Evolutionary conservation across 345 rosid genomes (phyloP), one percentile per base, ranked within the genome.

Genomic region (Schrenkiella parvula): DNA sequence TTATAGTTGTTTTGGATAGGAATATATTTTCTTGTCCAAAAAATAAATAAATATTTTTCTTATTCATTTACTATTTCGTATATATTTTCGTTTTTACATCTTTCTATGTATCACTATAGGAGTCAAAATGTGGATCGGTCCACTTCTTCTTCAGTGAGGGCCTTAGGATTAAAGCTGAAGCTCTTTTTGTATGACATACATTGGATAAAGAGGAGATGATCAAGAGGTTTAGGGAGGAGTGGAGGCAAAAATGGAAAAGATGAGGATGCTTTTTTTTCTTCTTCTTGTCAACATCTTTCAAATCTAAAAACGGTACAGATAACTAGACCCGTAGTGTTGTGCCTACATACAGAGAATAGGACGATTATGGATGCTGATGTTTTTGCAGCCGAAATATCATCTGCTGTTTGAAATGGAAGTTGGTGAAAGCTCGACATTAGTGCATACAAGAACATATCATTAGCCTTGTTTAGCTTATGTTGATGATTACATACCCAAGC

Each of bases 391-490:
- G 5, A 86, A 88, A 82, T 93, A 82, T 83, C 97, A 93, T 84
- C 90, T 93, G 18, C 82, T 93, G 47, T 72, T 90, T 78, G 92
- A 83, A 74, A 93, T 93, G 92, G 98, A 93, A 86, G 92, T 93
- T 37, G 74, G 84, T 28, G 87, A 89, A 60, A 61, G 66, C 42
- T 85, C 98, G 14, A 89, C 96, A 52, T 83, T 93, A 61, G 97
- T 90, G 58, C 88, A 89, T 51, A 86, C 90, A 59, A 83, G 98
- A 80, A 90, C 97, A 11, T 97, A 93, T 81, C 85, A 90, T 68
- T 90, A 97, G 98, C 98, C 97, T 4, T 93, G 96, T 86, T 84
- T 93, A 60, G 97, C 98, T 25, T 93, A 89, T 72, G 84, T 90
- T 50, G 98, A 90, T 74, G 98, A 88, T 71, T 93, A 87, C 73